Percentiles rank a stretch among this genome's conserved stretches.
Evolutionary conservation across 2,329 filamentous ascomycete species (phyloP).

Genomic region (Falciphora oryzae): DNA sequence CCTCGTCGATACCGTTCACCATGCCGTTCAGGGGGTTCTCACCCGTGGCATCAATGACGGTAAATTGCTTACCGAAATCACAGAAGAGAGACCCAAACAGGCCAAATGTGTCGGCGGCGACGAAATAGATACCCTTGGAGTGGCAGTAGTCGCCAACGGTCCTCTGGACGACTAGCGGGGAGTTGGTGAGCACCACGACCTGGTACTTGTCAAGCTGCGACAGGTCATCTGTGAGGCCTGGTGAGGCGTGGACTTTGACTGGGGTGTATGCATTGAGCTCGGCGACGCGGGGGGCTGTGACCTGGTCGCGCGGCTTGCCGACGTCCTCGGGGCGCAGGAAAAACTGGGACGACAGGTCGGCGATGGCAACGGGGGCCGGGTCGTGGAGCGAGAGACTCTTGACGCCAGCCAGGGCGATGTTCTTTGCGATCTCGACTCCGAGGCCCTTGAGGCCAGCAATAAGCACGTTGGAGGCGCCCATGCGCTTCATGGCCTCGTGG

Average conservation of each 20-base stretch:
- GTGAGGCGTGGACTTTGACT: constrained; percentile 66
- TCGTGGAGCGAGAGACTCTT: constrained; percentile 95
- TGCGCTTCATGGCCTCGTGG: constrained; percentile 93
- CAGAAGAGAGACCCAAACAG: constrained; percentile 96
- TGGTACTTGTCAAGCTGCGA: constrained; percentile 85
- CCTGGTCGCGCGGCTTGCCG: constrained; percentile 82
- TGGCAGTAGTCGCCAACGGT: constrained; percentile 90
- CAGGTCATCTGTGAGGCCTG: constrained; percentile 68
- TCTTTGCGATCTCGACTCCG: constrained; percentile 98
- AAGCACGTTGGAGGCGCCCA: constrained; percentile 93
- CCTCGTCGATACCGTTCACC: constrained; percentile 80
- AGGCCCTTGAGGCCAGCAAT: constrained; percentile 88
- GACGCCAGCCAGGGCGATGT: constrained; percentile 94
- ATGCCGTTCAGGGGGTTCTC: constrained; percentile 86
- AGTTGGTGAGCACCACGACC: constrained; percentile 84
- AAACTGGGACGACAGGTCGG: constrained; percentile 95
- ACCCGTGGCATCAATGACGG: constrained; percentile 81
- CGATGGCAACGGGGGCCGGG: constrained; percentile 73
- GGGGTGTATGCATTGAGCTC: constrained; percentile 97
- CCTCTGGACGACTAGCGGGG: constrained; percentile 73
- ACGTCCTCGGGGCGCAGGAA: constrained; percentile 86
- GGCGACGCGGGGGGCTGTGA: constrained; percentile 82
- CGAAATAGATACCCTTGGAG: constrained; percentile 83
- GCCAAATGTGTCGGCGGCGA: constrained; percentile 84
- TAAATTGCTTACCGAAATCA: constrained; percentile 94